These are phyloP conservation scores for Penicillium oxalicum DNA, from an alignment of 2,329 filamentous ascomycete genomes.

Conservation along the genomic window DNA sequence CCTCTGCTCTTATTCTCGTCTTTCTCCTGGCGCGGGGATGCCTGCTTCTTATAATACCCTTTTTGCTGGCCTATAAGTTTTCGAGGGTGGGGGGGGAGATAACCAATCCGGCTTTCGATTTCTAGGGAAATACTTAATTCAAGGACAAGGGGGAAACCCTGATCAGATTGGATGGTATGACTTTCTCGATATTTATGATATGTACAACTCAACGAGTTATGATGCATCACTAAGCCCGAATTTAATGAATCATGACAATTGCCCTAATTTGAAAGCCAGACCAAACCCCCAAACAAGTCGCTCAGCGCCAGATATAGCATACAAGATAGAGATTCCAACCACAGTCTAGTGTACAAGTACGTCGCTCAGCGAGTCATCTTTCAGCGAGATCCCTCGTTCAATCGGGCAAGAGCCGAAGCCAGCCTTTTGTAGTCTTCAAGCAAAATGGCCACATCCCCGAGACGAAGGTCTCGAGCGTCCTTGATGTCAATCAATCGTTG, in stretches of 20 bases:
- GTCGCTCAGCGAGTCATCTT: background rate
- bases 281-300: background rate
- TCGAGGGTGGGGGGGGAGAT: background rate
- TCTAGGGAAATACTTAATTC: no score
- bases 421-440: constrained; percentile 69
- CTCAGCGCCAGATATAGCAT: constrained; percentile 15
- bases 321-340: constrained; percentile 6
- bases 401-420: constrained; percentile 57
- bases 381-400: constrained; percentile 14
- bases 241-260: constrained; percentile 4
- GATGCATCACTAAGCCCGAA: constrained; percentile 1
- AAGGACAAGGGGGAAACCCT: no score
- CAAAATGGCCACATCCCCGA: constrained; percentile 68
- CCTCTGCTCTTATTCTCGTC: no score
- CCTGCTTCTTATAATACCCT: constrained; percentile 11
- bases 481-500: constrained; percentile 67
- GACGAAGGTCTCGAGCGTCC: constrained; percentile 62
- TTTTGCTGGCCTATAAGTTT: background rate
- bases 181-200: constrained; percentile 12
- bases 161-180: background rate
- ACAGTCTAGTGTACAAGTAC: background rate
- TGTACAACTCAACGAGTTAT: constrained; percentile 6
- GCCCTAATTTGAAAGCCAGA: background rate
- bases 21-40: background rate
- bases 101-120: no score